These are phyloP conservation scores for Neonectria punicea DNA, from an alignment of 2,329 filamentous ascomycete species.

Conservation along the genomic window DNA sequence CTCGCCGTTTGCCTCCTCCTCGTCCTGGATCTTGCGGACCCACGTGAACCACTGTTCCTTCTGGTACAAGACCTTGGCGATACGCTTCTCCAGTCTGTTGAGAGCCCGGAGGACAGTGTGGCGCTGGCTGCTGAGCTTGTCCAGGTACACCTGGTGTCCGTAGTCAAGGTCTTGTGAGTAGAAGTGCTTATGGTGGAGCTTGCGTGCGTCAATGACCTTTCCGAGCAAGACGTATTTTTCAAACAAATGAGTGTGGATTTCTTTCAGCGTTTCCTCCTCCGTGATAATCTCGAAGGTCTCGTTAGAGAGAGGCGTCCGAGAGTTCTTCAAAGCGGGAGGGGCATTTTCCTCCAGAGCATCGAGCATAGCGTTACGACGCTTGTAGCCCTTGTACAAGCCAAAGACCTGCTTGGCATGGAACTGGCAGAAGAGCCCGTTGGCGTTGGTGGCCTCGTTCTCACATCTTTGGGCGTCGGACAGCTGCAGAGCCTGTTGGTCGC, in stretches of 20 bases:
- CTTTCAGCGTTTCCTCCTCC: conserved; percentile 22
- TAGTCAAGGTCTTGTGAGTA: conserved; percentile 40
- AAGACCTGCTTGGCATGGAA: conserved; percentile 39
- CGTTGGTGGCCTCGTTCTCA: conserved; percentile 57
- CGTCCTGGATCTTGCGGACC: conserved; percentile 39
- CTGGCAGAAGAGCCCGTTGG: conserved; percentile 40
- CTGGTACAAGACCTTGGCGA: conserved; percentile 33
- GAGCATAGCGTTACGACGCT: conserved; percentile 40
- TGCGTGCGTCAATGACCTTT: conserved; percentile 41
- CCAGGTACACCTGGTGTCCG: conserved; percentile 41
- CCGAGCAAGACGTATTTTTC: conserved; percentile 36
- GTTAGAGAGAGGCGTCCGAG: conserved; percentile 32
- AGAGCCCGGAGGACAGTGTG: conserved; percentile 33
- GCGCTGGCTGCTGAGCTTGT: conserved; percentile 39
- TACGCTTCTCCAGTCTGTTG: conserved; percentile 29
- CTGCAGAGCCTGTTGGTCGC: conserved; percentile 25
- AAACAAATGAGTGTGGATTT: conserved; percentile 36
- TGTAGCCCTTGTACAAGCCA: conserved; percentile 41
- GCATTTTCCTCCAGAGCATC: conserved; percentile 32
- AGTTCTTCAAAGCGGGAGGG: conserved; percentile 26
- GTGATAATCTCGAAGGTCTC: conserved; percentile 31
- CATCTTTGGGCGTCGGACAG: conserved; percentile 63
- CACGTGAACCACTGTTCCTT: conserved; percentile 41
- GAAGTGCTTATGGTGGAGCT: conserved; percentile 40
- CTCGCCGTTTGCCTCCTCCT: conserved; percentile 37